Evolutionary conservation across 139 green algal genomes (phyloP).

Genomic region (Micractinium conductrix): DNA sequence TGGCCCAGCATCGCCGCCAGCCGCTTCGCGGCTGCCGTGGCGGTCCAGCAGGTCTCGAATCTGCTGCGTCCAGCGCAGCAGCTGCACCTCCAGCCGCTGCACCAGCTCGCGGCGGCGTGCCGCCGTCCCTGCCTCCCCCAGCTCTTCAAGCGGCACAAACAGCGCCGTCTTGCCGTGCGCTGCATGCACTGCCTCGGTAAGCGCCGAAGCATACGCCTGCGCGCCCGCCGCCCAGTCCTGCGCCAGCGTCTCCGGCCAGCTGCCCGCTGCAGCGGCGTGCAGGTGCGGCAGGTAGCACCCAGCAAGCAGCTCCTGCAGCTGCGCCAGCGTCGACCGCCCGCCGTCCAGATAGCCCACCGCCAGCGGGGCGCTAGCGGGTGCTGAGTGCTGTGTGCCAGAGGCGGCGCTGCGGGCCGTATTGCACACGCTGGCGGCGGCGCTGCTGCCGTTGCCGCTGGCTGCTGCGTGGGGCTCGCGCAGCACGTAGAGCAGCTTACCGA

Average conservation of each 20-base stretch:
- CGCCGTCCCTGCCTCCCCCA: conserved; percentile 4
- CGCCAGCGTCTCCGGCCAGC: conserved; percentile 12
- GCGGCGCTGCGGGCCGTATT: background rate
- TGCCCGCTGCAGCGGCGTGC: background rate
- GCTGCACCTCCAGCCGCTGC: conserved; percentile 83
- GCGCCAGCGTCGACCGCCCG: background rate
- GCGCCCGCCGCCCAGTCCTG: conserved; percentile 38
- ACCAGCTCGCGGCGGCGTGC: conserved; percentile 78
- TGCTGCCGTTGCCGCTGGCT: too few species aligned
- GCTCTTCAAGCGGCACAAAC: conserved; percentile 74
- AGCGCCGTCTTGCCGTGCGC: conserved; percentile 80
- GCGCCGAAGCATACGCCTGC: conserved; percentile 84
- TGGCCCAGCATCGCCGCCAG: conserved; percentile 63
- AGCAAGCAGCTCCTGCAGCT: background rate
- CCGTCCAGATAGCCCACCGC: background rate
- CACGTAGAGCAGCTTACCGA: conserved; percentile 12
- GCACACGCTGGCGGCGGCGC: background rate
- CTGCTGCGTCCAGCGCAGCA: conserved; percentile 91
- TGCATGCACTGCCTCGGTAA: conserved; percentile 80
- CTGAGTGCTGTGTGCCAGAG: background rate
- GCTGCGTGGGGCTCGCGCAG: background rate
- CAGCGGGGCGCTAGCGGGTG: background rate
- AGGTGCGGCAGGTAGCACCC: background rate
- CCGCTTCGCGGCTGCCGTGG: background rate
- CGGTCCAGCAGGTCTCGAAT: conserved; percentile 82